Conservation (phyloP, 2,329 filamentous ascomycete species). For the Cordyceps farinosa region DNA sequence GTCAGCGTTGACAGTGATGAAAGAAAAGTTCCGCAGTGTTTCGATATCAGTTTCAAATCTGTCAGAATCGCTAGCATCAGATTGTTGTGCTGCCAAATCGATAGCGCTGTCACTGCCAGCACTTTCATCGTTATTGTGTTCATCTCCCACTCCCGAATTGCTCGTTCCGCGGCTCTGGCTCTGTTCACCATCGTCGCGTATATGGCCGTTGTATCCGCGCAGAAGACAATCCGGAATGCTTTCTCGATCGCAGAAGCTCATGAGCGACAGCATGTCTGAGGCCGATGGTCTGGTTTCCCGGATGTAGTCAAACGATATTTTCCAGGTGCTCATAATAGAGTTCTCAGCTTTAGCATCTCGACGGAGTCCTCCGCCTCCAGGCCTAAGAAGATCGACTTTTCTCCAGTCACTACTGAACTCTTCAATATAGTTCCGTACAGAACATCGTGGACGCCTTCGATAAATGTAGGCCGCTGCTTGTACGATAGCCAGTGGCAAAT, state of each 20-base stretch:
- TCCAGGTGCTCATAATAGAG: slow-evolving; percentile 29
- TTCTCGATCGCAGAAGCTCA: slow-evolving; percentile 12
- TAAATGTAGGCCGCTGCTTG: slow-evolving; percentile 31
- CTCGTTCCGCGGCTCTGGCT: too few species aligned
- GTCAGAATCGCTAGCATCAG: too few species aligned
- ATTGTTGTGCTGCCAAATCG: too few species aligned
- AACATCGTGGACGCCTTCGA: slow-evolving; percentile 21
- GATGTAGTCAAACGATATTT: slow-evolving; percentile 33
- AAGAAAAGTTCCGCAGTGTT: slow-evolving; percentile 29
- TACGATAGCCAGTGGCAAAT: slow-evolving; percentile 29
- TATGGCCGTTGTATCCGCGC: slow-evolving; percentile 4
- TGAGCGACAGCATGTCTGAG: slow-evolving; percentile 8
- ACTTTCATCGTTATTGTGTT: slow-evolving; percentile 20
- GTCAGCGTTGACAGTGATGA: slow-evolving; percentile 25
- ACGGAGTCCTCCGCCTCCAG: slow-evolving; percentile 25
- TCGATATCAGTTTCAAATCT: slow-evolving; percentile 30
- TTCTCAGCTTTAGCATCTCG: slow-evolving; percentile 26
- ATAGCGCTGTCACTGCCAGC: too few species aligned
- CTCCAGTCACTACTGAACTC: slow-evolving; percentile 29
- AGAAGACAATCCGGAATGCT: slow-evolving; percentile 17
- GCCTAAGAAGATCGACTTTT: slow-evolving; percentile 25
- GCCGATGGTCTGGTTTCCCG: slow-evolving; percentile 20
- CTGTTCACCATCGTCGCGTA: slow-evolving; percentile 12
- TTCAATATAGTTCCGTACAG: slow-evolving; percentile 30
- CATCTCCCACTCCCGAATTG: too few species aligned